A percentile compares a stretch with the other conserved stretches of the same genome.
These are phyloP conservation scores for Peronospora belbahrii DNA, from an alignment of 352 stramenopile species.

Conservation along the genomic window DNA sequence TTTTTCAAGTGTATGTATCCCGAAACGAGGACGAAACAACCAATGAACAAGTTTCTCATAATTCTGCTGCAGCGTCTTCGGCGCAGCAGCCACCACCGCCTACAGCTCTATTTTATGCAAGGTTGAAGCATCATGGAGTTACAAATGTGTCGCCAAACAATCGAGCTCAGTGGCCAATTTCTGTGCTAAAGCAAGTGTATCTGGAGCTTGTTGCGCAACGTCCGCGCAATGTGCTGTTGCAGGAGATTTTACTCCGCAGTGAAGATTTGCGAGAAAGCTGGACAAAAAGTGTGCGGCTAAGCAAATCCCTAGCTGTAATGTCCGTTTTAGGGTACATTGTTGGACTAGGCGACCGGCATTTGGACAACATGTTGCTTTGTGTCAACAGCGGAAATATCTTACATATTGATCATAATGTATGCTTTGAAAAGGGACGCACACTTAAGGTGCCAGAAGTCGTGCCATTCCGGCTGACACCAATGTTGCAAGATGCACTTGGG, in stretches of 20 bases:
- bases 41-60: constrained; percentile 12
- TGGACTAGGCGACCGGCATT: constrained; percentile 85
- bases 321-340: constrained; percentile 85
- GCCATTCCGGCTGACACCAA: constrained; percentile 85
- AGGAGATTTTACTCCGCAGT: constrained; percentile 51
- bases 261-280: constrained; percentile 57
- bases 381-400: constrained; percentile 70
- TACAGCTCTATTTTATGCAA: constrained; percentile 77
- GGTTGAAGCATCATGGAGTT: constrained; percentile 73
- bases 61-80: constrained; percentile 9
- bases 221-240: constrained; percentile 53
- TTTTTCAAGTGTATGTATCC: constrained; percentile 77
- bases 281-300: constrained; percentile 47
- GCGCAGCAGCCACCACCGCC: constrained; percentile 22
- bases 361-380: constrained; percentile 89
- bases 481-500: constrained; percentile 69
- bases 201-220: constrained; percentile 56
- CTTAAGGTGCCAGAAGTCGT: constrained; percentile 88
- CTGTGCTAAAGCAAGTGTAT: constrained; percentile 59
- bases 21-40: constrained; percentile 25
- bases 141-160: constrained; percentile 61
- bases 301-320: constrained; percentile 79
- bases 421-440: constrained; percentile 83
- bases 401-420: constrained; percentile 91
- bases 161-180: constrained; percentile 47